Conservation (phyloP, 768 basidiomycete species). For the Dictyophora rubrovolvata region DNA sequence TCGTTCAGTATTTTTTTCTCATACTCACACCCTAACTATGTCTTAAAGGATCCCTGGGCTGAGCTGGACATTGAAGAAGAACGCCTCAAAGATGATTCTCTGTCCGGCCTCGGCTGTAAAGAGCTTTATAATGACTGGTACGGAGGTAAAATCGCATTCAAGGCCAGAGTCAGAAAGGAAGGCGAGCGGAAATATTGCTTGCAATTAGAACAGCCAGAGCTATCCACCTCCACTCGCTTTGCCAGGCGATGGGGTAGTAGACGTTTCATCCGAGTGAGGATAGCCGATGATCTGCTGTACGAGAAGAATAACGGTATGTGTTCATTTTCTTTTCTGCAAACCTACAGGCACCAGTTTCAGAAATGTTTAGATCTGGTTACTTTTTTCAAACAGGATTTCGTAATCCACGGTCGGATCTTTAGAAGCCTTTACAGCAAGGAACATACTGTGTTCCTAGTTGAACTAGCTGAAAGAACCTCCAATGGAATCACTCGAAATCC, state of each 20-base stretch:
- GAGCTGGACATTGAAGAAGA: slow-evolving; percentile 50
- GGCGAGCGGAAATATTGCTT: slow-evolving; percentile 24
- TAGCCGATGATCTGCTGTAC: slow-evolving; percentile 27
- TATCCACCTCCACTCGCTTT: slow-evolving; percentile 49
- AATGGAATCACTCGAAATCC: not conserved
- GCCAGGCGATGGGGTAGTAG: slow-evolving; percentile 54
- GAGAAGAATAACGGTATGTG: slow-evolving; percentile 15
- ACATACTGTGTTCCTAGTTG: slow-evolving; percentile 40
- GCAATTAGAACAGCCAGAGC: slow-evolving; percentile 35
- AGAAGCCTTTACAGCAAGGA: slow-evolving; percentile 57
- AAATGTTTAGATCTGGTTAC: slow-evolving; percentile 19
- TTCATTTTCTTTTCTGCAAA: not conserved
- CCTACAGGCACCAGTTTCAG: not conserved
- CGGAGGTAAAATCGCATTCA: slow-evolving; percentile 52
- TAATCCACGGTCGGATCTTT: slow-evolving; percentile 46
- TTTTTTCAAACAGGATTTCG: slow-evolving; percentile 39
- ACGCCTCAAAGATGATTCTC: slow-evolving; percentile 23
- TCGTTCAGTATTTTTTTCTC: slow-evolving; percentile 3
- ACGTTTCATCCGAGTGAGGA: slow-evolving; percentile 41
- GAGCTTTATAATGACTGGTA: slow-evolving; percentile 32
- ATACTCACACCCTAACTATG: slow-evolving; percentile 10
- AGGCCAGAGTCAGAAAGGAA: slow-evolving; percentile 26
- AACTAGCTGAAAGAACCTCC: slow-evolving; percentile 36
- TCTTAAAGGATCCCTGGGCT: slow-evolving; percentile 45
- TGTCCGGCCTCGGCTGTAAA: slow-evolving; percentile 35